Base-by-base conservation (phyloP, 805 yeast species). In the Metschnikowia picachoensis region DNA sequence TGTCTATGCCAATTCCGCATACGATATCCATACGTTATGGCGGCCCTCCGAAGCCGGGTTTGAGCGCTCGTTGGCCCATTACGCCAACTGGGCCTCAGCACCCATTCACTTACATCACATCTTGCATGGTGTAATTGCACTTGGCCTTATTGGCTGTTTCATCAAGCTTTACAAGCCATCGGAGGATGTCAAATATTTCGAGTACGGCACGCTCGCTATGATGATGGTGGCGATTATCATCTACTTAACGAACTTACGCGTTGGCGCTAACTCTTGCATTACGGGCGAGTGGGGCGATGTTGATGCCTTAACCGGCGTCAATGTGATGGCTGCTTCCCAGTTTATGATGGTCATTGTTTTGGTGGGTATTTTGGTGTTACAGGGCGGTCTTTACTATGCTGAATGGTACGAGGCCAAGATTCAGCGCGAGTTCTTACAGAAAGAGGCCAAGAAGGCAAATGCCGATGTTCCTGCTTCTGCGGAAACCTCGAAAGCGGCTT, bases 251-350 rank as follows among this genome's bases (percentile, higher is more conserved):
- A 94, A 94, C 70, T 73, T 92, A 55, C 78, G 88, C 60, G 80
- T 86, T 43, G 98, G 98, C 44, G 72, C 83, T 34, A 77, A 77
- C 55, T 79, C 91, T 46, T 79, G 88, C 44, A 57, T 80, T 27
- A 66, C 77, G 47, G 91, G 90, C 37, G 73, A 80, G 49, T 92
- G 98, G 98, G 98, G 97, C 55, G 98, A 92, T 42, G 96, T 94
- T 41, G 87, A 87, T 59, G 81, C 78, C 62, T 74, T 75, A 50
- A 87, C 95, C 17, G 98, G 98, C 29, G 68, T 92, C 59, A 88
- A 87, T 53, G 96, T 94, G 34, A 79, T 94, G 60, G 97, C 94
- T 35, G 97, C 98, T 5, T 83, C 94, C 28, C 84, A 85, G 66
- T 77, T 85, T 33, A 83, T 92, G 74, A 74, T 87, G 55, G 79